Evolutionary conservation across 2,329 filamentous ascomycete species (phyloP), one percentile per base, ranked within the genome.

Genomic region (Pseudonectria foliicola): DNA sequence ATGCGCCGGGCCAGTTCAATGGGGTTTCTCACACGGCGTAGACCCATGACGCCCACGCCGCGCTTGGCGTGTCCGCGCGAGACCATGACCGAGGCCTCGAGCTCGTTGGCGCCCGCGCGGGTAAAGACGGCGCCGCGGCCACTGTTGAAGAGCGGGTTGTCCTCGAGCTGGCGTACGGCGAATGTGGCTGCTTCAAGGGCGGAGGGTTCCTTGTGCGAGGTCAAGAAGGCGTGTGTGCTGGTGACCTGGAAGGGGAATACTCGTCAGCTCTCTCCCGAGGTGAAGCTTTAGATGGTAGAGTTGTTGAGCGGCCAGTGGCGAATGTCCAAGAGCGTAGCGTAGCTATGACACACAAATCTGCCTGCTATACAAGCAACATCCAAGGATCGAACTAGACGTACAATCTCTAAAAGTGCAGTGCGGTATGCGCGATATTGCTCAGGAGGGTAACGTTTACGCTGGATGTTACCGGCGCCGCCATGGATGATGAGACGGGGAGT

Each of bases 51-150:
- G 3, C 85, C 85, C 0, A 85, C 83, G 12, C 80, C 86, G 25
- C 85, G 75, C 66, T 94, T 95, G 27, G 77, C 72, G 37, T 69
- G 67, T 0, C 81, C 82, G 18, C 71, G 70, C 2, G 82, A 84
- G 0, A 93, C 83, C 87, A 94, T 94, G 33, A 94, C 75, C 7
- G 79, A 85, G 2, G 85, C 85, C 62, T 95, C 88, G 42, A 94
- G 78, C 63, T 95, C 85, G 56, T 89, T 88, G 43, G 80, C 73
- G 13, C 88, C 89, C 45, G 82, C 80, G 33, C 80, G 77, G 1
- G 86, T 94, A 60, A 93, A 95, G 13, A 94, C 87, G 33, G 87
- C 85, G 34, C 89, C 89, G 50, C 79, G 80, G 7, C 80, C 87
- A 38, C 80, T 79, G 63, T 95, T 95, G 71, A 92, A 94, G 4